These are phyloP conservation scores for Pouteria glomerata DNA, from an alignment of 148 eudicot species.

Conservation along the genomic window DNA sequence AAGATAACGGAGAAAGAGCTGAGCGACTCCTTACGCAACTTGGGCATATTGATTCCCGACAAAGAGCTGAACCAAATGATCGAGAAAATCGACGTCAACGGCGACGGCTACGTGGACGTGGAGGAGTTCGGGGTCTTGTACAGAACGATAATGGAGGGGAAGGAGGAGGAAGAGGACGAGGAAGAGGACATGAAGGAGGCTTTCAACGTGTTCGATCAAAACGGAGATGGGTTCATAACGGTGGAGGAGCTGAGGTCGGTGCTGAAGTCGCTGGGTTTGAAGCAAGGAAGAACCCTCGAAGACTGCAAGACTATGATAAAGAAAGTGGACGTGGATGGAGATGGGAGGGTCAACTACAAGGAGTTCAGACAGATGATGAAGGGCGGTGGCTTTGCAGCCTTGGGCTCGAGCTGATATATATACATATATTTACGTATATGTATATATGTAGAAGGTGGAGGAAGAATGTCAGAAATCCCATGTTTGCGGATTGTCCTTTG, in stretches of 20 bases:
- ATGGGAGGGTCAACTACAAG: slow-evolving; percentile 69
- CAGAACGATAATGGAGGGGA: slow-evolving; percentile 58
- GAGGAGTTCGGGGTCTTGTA: slow-evolving; percentile 74
- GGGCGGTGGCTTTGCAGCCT: slow-evolving; percentile 81
- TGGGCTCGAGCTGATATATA: slow-evolving; percentile 17
- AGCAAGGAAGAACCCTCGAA: slow-evolving; percentile 73
- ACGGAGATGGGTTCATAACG: slow-evolving; percentile 83
- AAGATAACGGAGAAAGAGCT: slow-evolving; percentile 58
- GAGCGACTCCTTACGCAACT: slow-evolving; percentile 51
- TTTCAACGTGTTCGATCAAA: slow-evolving; percentile 86
- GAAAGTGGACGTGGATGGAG: slow-evolving; percentile 82
- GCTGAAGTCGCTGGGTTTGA: slow-evolving; percentile 69
- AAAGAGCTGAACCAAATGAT: slow-evolving; percentile 67
- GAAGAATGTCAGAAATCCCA: too few relatives aligned
- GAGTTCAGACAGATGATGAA: slow-evolving; percentile 91
- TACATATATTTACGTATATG: too few relatives aligned
- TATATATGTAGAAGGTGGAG: too few relatives aligned
- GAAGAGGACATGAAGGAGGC: slow-evolving; percentile 94
- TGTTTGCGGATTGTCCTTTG: neutral
- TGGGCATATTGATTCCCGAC: slow-evolving; percentile 63
- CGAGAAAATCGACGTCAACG: slow-evolving; percentile 59
- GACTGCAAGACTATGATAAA: slow-evolving; percentile 82
- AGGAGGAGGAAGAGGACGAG: slow-evolving; percentile 59
- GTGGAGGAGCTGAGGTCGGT: slow-evolving; percentile 85
- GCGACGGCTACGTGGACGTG: slow-evolving; percentile 67